phyloP scores from a whole-genome alignment of 208 protist genomes.

The Trypanosoma mega region DNA sequence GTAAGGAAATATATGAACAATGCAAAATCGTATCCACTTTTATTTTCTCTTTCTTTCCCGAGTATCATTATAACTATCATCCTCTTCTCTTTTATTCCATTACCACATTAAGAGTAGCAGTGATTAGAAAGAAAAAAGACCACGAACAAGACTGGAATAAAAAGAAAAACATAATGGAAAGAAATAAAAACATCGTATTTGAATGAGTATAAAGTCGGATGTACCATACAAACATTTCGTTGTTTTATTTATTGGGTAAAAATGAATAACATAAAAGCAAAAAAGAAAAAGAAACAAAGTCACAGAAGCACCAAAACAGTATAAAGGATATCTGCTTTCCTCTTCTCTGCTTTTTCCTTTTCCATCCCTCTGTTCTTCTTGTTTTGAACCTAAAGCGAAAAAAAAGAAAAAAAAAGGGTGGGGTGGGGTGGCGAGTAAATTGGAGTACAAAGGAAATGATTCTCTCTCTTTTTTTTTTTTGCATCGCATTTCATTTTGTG shows the following conservation, averaged over 20 bases:
- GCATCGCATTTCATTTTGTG: too few relatives aligned
- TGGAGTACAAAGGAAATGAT: too few relatives aligned
- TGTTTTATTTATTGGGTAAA: too few relatives aligned
- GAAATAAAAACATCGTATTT: constrained; percentile 2
- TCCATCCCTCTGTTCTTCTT: constrained; percentile 7
- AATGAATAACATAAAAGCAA: not conserved
- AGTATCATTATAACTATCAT: too few relatives aligned
- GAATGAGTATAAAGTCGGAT: not conserved
- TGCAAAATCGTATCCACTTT: too few relatives aligned
- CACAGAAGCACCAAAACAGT: not conserved
- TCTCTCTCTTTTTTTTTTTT: too few relatives aligned
- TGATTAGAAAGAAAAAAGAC: constrained; percentile 3
- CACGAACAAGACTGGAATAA: constrained; percentile 1
- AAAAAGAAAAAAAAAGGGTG: constrained; percentile 19
- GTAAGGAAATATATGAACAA: too few relatives aligned
- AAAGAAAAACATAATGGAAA: constrained; percentile 25
- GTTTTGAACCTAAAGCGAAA: not conserved
- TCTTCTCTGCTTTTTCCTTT: constrained; percentile 8
- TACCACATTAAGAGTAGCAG: not conserved
- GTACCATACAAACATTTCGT: too few relatives aligned
- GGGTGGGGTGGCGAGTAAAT: too few relatives aligned
- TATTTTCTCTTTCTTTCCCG: too few relatives aligned
- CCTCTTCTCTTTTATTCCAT: too few relatives aligned
- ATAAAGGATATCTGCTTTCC: constrained; percentile 2
- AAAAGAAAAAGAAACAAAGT: constrained; percentile 4